Percentiles rank a stretch among this genome's conserved stretches.
Evolutionary conservation across 352 stramenopile genomes (phyloP).

Genomic region (Globisporangium polare): DNA sequence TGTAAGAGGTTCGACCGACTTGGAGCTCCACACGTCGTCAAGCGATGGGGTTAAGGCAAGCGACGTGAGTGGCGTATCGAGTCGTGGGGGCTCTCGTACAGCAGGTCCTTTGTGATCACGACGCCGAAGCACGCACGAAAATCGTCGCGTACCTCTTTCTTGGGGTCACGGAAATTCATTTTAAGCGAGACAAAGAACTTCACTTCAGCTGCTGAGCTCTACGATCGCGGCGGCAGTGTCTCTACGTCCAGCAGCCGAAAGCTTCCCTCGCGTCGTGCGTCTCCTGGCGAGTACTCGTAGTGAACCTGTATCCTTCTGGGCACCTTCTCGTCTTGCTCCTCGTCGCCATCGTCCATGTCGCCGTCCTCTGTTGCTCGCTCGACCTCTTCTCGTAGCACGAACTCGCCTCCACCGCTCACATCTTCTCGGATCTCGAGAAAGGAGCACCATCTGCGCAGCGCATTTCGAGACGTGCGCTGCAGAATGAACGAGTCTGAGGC

Average conservation of each 20-base stretch:
- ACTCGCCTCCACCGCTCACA: not conserved
- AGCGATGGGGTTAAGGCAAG: too few species aligned
- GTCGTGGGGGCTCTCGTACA: too few species aligned
- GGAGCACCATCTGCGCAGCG: slow-evolving; percentile 2
- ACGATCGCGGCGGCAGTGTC: not conserved
- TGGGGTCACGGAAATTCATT: too few species aligned
- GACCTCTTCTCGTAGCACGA: not conserved
- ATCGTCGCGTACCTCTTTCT: too few species aligned
- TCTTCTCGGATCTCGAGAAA: slow-evolving; percentile 2
- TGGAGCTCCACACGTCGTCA: too few species aligned
- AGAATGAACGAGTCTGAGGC: slow-evolving; percentile 6
- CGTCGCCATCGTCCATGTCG: not conserved
- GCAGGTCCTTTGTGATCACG: too few species aligned
- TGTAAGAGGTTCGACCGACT: too few species aligned
- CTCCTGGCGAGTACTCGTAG: slow-evolving; percentile 1
- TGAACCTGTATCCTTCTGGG: not conserved
- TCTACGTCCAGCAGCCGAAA: slow-evolving; percentile 1
- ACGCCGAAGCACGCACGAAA: too few species aligned
- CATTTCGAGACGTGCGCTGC: not conserved
- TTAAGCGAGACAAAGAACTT: too few species aligned
- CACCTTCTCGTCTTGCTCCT: not conserved
- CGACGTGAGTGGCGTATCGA: too few species aligned
- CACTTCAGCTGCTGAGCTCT: not conserved
- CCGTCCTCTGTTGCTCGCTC: not conserved
- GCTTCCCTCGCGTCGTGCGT: not conserved